A percentile compares a stretch with the other conserved stretches of the same genome.
Evolutionary conservation across 768 basidiomycete species (phyloP).

Genomic region (Mycena haematopus): DNA sequence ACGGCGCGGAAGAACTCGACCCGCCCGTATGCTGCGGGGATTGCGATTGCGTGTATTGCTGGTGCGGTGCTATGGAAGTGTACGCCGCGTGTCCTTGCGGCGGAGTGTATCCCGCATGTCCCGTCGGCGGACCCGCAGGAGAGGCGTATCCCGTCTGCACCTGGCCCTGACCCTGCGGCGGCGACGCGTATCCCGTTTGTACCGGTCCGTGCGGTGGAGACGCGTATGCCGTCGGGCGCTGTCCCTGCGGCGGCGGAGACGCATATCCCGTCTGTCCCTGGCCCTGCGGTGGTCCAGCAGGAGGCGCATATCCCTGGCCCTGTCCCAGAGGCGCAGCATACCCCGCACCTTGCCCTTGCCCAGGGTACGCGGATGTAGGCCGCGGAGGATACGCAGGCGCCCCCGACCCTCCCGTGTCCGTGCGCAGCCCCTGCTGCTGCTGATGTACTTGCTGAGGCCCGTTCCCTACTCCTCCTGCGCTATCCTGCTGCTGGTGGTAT

Average conservation of each 20-base stretch:
- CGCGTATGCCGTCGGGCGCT: background rate
- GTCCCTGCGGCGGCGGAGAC: background rate
- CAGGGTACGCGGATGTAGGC: too few relatives aligned
- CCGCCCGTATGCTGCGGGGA: constrained; percentile 15
- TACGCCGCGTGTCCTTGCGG: background rate
- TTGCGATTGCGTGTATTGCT: background rate
- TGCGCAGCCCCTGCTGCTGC: constrained; percentile 17
- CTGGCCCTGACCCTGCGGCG: background rate
- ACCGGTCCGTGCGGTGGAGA: background rate
- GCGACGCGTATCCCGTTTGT: background rate
- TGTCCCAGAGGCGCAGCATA: background rate
- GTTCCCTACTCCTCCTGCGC: background rate
- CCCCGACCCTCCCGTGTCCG: constrained; percentile 22
- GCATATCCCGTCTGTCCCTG: background rate
- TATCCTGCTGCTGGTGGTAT: constrained; percentile 2
- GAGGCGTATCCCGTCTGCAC: background rate
- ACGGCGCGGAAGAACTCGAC: constrained; percentile 9
- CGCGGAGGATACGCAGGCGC: background rate
- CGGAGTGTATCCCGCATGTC: background rate
- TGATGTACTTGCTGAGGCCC: constrained; percentile 4
- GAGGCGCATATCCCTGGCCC: background rate
- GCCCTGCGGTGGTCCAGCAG: background rate
- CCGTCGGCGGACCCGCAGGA: background rate
- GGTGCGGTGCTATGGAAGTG: background rate
- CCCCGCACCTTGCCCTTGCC: background rate